Conservation (phyloP, 2,329 filamentous ascomycete species). For the Cercospora citrullina region DNA sequence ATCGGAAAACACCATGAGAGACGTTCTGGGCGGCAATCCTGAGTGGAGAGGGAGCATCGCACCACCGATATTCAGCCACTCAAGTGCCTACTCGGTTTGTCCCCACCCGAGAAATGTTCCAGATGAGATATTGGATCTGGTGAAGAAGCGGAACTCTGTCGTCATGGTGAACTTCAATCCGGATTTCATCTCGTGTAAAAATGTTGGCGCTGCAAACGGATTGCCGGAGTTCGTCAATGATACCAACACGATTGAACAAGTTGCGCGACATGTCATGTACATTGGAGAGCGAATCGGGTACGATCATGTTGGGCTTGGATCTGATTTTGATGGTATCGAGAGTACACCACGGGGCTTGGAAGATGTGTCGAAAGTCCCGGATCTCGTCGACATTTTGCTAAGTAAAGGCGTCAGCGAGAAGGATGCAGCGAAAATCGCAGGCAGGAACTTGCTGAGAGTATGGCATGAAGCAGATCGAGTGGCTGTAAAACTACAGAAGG, state of each 20-base stretch:
- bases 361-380: constrained; percentile 81
- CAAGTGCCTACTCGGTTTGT: constrained; percentile 75
- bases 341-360: constrained; percentile 71
- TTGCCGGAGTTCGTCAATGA: constrained; percentile 66
- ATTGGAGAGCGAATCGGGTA: constrained; percentile 83
- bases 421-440: constrained; percentile 73
- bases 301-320: constrained; percentile 83
- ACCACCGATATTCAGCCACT: constrained; percentile 87
- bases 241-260: constrained; percentile 73
- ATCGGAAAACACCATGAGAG: constrained; percentile 77
- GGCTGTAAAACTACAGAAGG: constrained; percentile 62
- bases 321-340: constrained; percentile 81
- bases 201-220: constrained; percentile 55
- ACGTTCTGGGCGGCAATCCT: constrained; percentile 65
- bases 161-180: constrained; percentile 92
- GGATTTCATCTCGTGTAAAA: constrained; percentile 74
- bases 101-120: constrained; percentile 89
- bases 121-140: constrained; percentile 75
- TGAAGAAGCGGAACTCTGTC: constrained; percentile 70
- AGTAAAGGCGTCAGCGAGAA: constrained; percentile 70
- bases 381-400: constrained; percentile 73
- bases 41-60: constrained; percentile 72
- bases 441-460: constrained; percentile 78
- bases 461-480: constrained; percentile 78
- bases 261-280: constrained; percentile 77